Evolutionary conservation across 345 rosid genomes (phyloP).

Genomic region (Noccaea bulbosa): DNA sequence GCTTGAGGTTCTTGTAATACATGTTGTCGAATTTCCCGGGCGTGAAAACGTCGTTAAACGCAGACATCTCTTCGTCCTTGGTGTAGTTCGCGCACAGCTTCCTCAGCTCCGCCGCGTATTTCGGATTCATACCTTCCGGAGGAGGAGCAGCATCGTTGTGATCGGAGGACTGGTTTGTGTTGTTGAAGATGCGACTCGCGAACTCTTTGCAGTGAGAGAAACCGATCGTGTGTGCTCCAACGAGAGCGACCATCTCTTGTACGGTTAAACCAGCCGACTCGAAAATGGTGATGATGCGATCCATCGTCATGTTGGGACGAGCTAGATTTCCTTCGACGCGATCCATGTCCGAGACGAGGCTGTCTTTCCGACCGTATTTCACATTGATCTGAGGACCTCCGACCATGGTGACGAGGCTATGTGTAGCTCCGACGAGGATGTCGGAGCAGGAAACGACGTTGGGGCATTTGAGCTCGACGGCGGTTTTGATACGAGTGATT

Average conservation of each 20-base stretch:
- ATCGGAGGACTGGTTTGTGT: conserved; percentile 35
- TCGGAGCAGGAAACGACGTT: conserved; percentile 69
- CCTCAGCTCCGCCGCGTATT: conserved; percentile 52
- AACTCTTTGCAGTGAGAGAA: conserved; percentile 81
- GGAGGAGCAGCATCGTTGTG: background rate
- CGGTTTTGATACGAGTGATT: conserved; percentile 58
- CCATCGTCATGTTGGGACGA: conserved; percentile 44
- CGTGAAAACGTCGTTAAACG: conserved; percentile 66
- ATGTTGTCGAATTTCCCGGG: conserved; percentile 83
- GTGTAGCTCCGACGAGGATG: conserved; percentile 62
- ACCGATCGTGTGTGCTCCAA: conserved; percentile 78
- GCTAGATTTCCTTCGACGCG: conserved; percentile 52
- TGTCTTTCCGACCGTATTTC: conserved; percentile 63
- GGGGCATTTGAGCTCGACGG: conserved; percentile 76
- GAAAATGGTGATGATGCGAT: conserved; percentile 50
- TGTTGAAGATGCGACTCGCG: conserved; percentile 52
- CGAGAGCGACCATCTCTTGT: conserved; percentile 65
- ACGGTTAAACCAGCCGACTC: conserved; percentile 44
- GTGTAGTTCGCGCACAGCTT: conserved; percentile 59
- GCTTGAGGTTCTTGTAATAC: conserved; percentile 62
- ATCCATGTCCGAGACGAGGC: conserved; percentile 50
- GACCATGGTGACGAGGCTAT: conserved; percentile 66
- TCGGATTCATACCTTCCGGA: conserved; percentile 46
- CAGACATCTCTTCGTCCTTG: conserved; percentile 53
- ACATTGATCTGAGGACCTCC: conserved; percentile 66